Percentiles rank a stretch among this genome's conserved stretches.
phyloP scores from a whole-genome alignment of 2,329 filamentous ascomycete species.

The Fusarium transvaalense region DNA sequence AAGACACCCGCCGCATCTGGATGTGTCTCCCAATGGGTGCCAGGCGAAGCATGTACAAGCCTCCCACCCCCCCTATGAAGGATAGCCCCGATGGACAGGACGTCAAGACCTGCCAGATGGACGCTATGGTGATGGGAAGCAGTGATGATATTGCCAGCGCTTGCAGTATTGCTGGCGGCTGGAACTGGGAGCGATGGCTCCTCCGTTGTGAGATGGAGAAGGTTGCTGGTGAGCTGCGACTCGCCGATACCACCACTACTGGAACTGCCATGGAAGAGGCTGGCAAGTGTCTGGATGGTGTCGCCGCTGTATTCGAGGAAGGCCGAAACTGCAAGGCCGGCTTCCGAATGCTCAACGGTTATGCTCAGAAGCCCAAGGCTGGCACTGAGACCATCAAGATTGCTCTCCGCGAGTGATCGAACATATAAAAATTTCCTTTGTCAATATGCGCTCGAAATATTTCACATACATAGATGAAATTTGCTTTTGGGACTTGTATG shows the following conservation, averaged over 20 bases:
- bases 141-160: slow-evolving; percentile 79
- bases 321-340: slow-evolving; percentile 69
- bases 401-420: slow-evolving; percentile 46
- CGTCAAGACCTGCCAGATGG: slow-evolving; percentile 64
- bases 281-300: slow-evolving; percentile 69
- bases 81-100: slow-evolving; percentile 57
- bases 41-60: slow-evolving; percentile 51
- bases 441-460: slow-evolving; percentile 26
- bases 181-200: slow-evolving; percentile 98
- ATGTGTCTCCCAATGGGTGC: slow-evolving; percentile 86
- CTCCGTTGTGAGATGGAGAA: slow-evolving; percentile 88
- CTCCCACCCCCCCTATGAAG: slow-evolving; percentile 51
- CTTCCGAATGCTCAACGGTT: slow-evolving; percentile 73
- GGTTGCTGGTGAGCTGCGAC: slow-evolving; percentile 73
- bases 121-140: slow-evolving; percentile 74
- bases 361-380: slow-evolving; percentile 69
- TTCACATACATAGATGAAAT: slow-evolving; percentile 32
- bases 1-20: slow-evolving; percentile 86
- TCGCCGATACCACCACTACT: slow-evolving; percentile 65
- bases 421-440: slow-evolving; percentile 43
- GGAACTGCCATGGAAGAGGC: slow-evolving; percentile 67
- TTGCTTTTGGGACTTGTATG: slow-evolving; percentile 15
- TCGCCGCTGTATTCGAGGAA: slow-evolving; percentile 73
- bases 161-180: slow-evolving; percentile 84
- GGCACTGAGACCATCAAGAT: slow-evolving; percentile 57